Evolutionary conservation across 2,329 filamentous ascomycete species (phyloP), one percentile per base, ranked within the genome.

Genomic region (Colletotrichum scovillei): DNA sequence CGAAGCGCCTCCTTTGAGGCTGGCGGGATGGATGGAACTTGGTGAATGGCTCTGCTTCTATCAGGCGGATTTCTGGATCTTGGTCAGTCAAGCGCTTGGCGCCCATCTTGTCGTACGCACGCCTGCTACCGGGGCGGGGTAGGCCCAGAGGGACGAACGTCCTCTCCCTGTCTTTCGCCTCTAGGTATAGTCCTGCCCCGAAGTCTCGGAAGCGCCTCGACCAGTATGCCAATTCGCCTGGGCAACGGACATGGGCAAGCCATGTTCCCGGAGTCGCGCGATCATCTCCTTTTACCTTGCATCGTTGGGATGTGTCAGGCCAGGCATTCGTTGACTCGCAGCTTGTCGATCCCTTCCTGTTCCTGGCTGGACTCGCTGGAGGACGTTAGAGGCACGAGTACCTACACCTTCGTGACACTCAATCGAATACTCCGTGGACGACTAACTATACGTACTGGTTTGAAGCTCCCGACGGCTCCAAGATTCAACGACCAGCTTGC

Each of bases 281-380:
- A 38, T 24, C n/a, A 16, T 58, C 24, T 24, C 53, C 26, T 52
- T 38, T 30, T 24, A 16, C 24, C 35, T 32, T 28, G 26, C 35
- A 35, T 32, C 38, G 57, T 69, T 69, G 38, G 11, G 60, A 42
- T 58, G 16, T 62, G 49, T 19, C 9, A 35, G 22, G 4, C 4
- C 12, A 38, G 7, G 5, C 52, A 28, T 5, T 19, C 7, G 42
- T 11, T 22, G n/a, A 49, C 60, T 60, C 56, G 64, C 59, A 60
- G 9, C 56, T 5, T 28, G 60, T 11, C 46, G 60, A 69, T 73
- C 70, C 26, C 12, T 70, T 70, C 70, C 67, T 56, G 59, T 73
- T 73, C 59, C 59, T 73, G 70, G 49, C 64, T 4, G 32, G 16
- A 26, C 59, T 73, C 66, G 49, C 64, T 4, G 32, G 12, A 28